phyloP scores from a whole-genome alignment of 2,329 filamentous ascomycete genomes.

The Cercospora sp. region DNA sequence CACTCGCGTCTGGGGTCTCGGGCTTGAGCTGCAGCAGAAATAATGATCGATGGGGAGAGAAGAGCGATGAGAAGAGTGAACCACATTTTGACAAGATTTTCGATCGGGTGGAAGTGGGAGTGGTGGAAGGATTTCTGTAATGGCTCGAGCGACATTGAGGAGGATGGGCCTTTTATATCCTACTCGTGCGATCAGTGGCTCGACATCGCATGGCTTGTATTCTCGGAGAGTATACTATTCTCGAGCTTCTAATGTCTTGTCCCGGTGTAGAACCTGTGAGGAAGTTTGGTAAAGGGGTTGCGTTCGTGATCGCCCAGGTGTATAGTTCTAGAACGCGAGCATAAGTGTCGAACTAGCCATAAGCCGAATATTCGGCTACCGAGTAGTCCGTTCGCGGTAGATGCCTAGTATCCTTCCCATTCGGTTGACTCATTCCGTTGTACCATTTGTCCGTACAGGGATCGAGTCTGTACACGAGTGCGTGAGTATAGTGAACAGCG shows the following conservation, averaged over 20 bases:
- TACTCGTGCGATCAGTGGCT: too few relatives aligned
- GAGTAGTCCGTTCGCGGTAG: neutral
- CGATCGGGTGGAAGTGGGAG: neutral
- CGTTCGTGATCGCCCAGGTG: too few relatives aligned
- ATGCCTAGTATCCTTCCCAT: neutral
- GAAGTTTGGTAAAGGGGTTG: neutral
- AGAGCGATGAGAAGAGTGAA: neutral
- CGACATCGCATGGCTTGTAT: neutral
- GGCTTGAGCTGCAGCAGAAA: neutral
- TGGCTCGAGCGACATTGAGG: neutral
- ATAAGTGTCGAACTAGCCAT: too few relatives aligned
- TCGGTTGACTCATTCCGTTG: neutral
- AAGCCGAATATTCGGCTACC: too few relatives aligned
- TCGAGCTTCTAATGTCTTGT: neutral
- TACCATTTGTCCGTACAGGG: neutral
- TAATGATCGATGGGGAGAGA: neutral
- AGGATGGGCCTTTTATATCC: neutral
- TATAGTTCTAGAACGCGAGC: too few relatives aligned
- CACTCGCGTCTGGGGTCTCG: neutral
- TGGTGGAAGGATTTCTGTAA: neutral
- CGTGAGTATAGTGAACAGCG: neutral
- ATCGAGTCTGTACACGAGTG: neutral
- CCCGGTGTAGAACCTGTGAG: neutral
- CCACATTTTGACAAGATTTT: neutral
- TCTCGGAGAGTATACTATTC: neutral